Conservation (phyloP, 2,329 filamentous ascomycete genomes). For the Dryadomyces sulphureus region DNA sequence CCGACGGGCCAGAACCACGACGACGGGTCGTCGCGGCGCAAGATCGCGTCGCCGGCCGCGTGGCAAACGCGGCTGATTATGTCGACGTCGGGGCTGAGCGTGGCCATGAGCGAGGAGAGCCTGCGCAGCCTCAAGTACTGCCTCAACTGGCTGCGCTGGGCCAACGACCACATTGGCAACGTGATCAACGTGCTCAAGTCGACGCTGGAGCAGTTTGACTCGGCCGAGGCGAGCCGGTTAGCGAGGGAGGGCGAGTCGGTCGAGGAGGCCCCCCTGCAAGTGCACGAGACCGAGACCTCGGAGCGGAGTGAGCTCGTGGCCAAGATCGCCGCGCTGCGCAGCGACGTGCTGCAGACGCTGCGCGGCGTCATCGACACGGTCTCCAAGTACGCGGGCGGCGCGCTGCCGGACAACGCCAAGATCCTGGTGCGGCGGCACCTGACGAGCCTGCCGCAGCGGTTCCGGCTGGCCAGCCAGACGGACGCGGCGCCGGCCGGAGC, state of each 20-base stretch:
- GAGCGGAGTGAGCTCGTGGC: slow-evolving; percentile 37
- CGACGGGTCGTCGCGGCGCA: background rate
- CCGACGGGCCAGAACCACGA: background rate
- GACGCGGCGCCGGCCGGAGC: slow-evolving; percentile 12
- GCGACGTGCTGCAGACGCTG: slow-evolving; percentile 62
- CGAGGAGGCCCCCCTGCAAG: too few species aligned
- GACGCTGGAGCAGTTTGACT: slow-evolving; percentile 69
- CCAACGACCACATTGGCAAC: slow-evolving; percentile 65
- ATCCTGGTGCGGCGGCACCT: slow-evolving; percentile 72
- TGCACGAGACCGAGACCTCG: slow-evolving; percentile 1
- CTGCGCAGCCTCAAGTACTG: slow-evolving; percentile 75
- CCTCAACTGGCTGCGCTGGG: slow-evolving; percentile 63
- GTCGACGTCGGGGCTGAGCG: slow-evolving; percentile 77
- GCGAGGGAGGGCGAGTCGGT: background rate
- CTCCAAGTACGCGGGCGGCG: slow-evolving; percentile 80
- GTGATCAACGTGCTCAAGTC: slow-evolving; percentile 60
- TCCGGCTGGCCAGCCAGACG: slow-evolving; percentile 45
- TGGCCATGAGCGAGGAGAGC: slow-evolving; percentile 83
- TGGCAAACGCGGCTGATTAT: slow-evolving; percentile 81
- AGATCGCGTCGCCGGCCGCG: slow-evolving; percentile 12
- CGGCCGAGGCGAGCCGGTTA: slow-evolving; percentile 15
- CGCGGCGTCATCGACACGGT: slow-evolving; percentile 74
- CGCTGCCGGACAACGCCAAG: slow-evolving; percentile 76
- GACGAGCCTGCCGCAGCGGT: slow-evolving; percentile 70
- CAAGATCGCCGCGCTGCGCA: slow-evolving; percentile 51